phyloP scores from a whole-genome alignment of 306 rosid genomes.

The Ceratonia siliqua region DNA sequence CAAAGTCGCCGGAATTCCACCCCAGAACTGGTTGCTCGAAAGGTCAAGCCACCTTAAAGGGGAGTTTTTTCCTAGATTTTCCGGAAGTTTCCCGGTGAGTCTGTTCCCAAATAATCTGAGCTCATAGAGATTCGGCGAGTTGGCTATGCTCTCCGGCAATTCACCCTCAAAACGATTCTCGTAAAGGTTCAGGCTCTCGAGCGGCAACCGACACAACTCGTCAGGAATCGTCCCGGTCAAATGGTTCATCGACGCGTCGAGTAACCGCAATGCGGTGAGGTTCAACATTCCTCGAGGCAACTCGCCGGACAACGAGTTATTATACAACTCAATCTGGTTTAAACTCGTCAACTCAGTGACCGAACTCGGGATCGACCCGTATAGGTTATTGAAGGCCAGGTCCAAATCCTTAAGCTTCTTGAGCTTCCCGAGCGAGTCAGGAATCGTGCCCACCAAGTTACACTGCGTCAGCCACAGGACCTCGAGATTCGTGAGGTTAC shows the following conservation, averaged over 20 bases:
- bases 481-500: slow-evolving; percentile 69
- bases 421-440: slow-evolving; percentile 61
- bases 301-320: slow-evolving; percentile 76
- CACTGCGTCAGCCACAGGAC: slow-evolving; percentile 76
- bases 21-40: slow-evolving; percentile 68
- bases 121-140: slow-evolving; percentile 63
- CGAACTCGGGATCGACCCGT: slow-evolving; percentile 67
- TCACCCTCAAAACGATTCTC: slow-evolving; percentile 76
- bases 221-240: slow-evolving; percentile 69
- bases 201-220: slow-evolving; percentile 56
- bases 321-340: slow-evolving; percentile 75
- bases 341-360: slow-evolving; percentile 55
- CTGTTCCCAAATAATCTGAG: slow-evolving; percentile 66
- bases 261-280: slow-evolving; percentile 52
- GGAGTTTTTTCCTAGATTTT: slow-evolving; percentile 60
- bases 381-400: slow-evolving; percentile 62
- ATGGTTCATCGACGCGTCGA: slow-evolving; percentile 85
- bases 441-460: slow-evolving; percentile 70
- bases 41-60: slow-evolving; percentile 70
- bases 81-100: slow-evolving; percentile 69
- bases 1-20: slow-evolving; percentile 61
- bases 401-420: slow-evolving; percentile 61
- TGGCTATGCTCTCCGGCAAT: slow-evolving; percentile 68
- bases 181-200: slow-evolving; percentile 77
- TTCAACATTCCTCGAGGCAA: slow-evolving; percentile 69